phyloP scores from a whole-genome alignment of 805 yeast species.

The Helenozyma baotianmanensis region DNA sequence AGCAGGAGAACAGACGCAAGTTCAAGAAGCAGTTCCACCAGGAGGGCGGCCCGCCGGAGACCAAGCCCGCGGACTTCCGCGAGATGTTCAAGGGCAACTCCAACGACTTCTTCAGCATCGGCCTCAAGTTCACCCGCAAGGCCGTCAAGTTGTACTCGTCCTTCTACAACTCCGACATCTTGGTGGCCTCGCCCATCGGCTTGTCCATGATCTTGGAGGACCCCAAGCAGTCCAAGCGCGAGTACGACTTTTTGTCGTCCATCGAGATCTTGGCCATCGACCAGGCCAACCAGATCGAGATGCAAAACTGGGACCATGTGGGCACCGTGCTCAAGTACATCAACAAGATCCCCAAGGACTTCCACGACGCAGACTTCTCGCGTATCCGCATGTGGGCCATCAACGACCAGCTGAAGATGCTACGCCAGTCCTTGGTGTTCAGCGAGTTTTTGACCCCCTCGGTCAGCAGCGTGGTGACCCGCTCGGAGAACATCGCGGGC shows the following conservation, averaged over 20 bases:
- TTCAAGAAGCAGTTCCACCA: constrained; percentile 67
- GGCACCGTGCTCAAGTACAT: constrained; percentile 58
- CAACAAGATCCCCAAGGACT: constrained; percentile 71
- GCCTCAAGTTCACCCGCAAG: constrained; percentile 87
- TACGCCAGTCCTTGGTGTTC: constrained; percentile 77
- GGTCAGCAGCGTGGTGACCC: constrained; percentile 55
- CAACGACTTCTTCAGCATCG: constrained; percentile 86
- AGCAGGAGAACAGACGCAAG: constrained; percentile 75
- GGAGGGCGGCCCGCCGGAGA: constrained; percentile 41
- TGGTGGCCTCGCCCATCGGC: constrained; percentile 90
- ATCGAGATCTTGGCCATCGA: constrained; percentile 80
- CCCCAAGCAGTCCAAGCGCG: constrained; percentile 49
- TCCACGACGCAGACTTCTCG: constrained; percentile 82
- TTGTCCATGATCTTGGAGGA: constrained; percentile 69
- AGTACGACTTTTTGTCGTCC: constrained; percentile 80
- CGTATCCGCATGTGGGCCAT: constrained; percentile 90
- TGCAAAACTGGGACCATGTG: constrained; percentile 92
- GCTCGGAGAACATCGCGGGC: constrained; percentile 55
- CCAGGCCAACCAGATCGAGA: constrained; percentile 77
- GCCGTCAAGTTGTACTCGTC: constrained; percentile 79
- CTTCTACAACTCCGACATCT: constrained; percentile 79
- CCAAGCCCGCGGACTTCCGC: constrained; percentile 81
- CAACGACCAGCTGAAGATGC: constrained; percentile 67
- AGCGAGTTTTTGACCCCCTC: constrained; percentile 78
- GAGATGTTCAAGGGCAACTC: constrained; percentile 81